phyloP scores from a whole-genome alignment of 257 asterid species.

The Solanum acaule region DNA sequence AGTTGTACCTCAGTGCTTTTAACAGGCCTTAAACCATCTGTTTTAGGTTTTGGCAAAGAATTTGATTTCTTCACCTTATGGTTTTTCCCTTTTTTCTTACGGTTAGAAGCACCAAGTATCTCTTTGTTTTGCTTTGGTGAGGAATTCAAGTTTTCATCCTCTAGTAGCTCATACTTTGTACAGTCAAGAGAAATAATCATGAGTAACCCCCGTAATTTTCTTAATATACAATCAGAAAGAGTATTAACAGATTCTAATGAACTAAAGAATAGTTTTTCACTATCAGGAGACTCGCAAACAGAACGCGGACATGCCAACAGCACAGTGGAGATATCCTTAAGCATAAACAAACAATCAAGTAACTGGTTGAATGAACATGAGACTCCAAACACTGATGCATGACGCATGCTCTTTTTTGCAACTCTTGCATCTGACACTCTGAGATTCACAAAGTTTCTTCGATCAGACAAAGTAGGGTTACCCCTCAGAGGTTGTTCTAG shows the following conservation, averaged over 20 bases:
- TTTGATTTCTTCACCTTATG: constrained; percentile 46
- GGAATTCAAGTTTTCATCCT: constrained; percentile 43
- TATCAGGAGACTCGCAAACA: constrained; percentile 19
- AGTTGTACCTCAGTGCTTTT: constrained; percentile 43
- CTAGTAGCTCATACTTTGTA: constrained; percentile 82
- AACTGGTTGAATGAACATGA: constrained; percentile 31
- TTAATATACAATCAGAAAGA: constrained; percentile 55
- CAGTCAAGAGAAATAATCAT: constrained; percentile 86
- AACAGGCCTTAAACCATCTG: constrained; percentile 28
- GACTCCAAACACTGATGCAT: constrained; percentile 26
- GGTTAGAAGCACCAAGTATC: constrained; percentile 40
- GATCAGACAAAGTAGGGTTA: constrained; percentile 19
- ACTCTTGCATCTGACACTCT: constrained; percentile 21
- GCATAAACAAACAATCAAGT: constrained; percentile 54
- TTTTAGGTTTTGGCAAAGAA: constrained; percentile 38
- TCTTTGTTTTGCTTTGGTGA: constrained; percentile 41
- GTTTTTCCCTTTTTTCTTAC: constrained; percentile 74
- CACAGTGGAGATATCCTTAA: constrained; percentile 55
- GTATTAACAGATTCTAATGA: constrained; percentile 66
- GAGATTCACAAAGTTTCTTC: constrained; percentile 15
- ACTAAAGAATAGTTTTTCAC: constrained; percentile 60
- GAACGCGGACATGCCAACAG: constrained; percentile 40
- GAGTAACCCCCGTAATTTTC: constrained; percentile 74
- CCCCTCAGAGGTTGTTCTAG: constrained; percentile 20
- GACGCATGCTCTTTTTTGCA: constrained; percentile 7